Conservation (phyloP, 2,329 filamentous ascomycete genomes). For the Colletotrichum musae region DNA sequence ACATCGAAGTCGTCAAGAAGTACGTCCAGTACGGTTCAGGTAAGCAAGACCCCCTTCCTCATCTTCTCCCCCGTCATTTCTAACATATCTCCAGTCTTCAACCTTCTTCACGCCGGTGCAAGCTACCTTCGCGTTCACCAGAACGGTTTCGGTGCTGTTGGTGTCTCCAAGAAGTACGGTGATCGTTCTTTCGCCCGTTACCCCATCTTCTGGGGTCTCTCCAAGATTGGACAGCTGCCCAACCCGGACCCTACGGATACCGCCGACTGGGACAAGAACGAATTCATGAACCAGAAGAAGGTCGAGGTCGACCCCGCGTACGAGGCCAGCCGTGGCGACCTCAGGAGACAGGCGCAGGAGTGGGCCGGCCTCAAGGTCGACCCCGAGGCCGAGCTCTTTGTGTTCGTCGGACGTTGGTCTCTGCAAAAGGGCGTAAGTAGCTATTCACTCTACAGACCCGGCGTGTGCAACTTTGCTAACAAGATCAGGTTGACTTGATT, state of each 20-base stretch:
- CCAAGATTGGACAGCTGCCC: conserved; percentile 73
- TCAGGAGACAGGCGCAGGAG: conserved; percentile 74
- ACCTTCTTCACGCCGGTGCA: conserved; percentile 76
- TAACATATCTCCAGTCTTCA: conserved; percentile 65
- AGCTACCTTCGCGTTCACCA: conserved; percentile 77
- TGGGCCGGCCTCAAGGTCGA: conserved; percentile 76
- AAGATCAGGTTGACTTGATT: conserved; percentile 68
- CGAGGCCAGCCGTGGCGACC: conserved; percentile 66
- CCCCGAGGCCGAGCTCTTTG: conserved; percentile 74
- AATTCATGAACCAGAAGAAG: conserved; percentile 61
- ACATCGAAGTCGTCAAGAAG: conserved; percentile 67
- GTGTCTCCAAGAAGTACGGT: conserved; percentile 78
- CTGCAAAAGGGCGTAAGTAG: conserved; percentile 73
- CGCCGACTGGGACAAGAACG: conserved; percentile 70
- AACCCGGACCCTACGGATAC: conserved; percentile 78
- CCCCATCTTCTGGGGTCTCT: conserved; percentile 78
- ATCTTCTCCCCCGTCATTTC: neutral
- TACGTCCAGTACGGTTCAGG: conserved; percentile 77
- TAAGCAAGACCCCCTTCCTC: neutral
- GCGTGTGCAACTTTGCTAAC: neutral
- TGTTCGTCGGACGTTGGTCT: conserved; percentile 79
- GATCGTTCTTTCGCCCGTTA: conserved; percentile 77
- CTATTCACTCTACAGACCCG: neutral
- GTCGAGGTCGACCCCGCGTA: conserved; percentile 69
- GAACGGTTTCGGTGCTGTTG: conserved; percentile 77